Base-by-base conservation (phyloP, 176 grass and related monocot species). In the Oryza punctata region DNA sequence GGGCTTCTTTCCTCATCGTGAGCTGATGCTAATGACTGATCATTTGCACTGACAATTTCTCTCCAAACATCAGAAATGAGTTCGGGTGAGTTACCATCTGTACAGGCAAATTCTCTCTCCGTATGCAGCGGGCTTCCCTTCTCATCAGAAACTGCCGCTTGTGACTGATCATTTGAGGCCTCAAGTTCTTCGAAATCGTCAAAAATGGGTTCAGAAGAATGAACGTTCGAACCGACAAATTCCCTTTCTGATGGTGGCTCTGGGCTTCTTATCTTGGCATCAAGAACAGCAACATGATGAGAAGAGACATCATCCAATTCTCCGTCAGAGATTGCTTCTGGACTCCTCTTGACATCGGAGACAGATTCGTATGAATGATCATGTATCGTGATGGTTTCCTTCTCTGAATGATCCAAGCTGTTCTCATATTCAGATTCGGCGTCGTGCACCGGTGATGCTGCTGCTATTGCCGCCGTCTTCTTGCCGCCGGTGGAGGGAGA, bases 21-120 rank as follows among this genome's bases (percentile, higher is more conserved):
- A 28, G 19, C 35, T 25, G 3, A 74, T 73, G 19, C 28, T 16
- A 1, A 32, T 14, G 63, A 41, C 11, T 80, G 69, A 32, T 83
- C 88, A 47, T 24, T 66, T 74, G 35, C 61, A 50, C 37, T 27
- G 46, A 43, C 46, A 66, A 78, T 86, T 66, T 72, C 68, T 83
- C 79, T 79, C 88, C 88, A 82, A 37, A 78, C 79, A 83, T 90
- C 68, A 74, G 69, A 64, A 50, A 79, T 69, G 23, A 79, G 79
- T 41, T 79, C 75, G 50, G 75, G 78, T 1, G 73, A 73, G 4
- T 38, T 74, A 11, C 19, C 49, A 12, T 41, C 57, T 54, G 67
- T 19, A 16, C 15, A 11, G 0, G 23, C 21, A 63, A 73, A 78
- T 78, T 43, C 83, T 47, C 47, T 7, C 35, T 78, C 78, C 27